phyloP scores from a whole-genome alignment of 352 stramenopile species.

The Phytophthora sojae region DNA sequence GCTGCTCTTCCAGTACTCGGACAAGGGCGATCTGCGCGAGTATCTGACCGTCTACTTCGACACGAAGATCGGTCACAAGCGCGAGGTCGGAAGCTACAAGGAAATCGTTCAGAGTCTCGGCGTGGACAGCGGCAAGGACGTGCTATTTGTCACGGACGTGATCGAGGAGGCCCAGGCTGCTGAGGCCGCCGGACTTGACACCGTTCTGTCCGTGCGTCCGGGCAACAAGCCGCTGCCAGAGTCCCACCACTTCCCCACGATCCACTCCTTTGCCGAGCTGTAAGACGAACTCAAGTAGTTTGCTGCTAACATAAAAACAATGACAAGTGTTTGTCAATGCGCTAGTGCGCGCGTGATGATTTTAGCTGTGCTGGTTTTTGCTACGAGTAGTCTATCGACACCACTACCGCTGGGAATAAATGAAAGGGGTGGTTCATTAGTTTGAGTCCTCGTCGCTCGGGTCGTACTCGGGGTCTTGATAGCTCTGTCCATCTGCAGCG shows the following conservation, averaged over 20 bases:
- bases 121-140: constrained; percentile 76
- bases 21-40: constrained; percentile 80
- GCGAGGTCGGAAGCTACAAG: constrained; percentile 70
- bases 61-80: constrained; percentile 85
- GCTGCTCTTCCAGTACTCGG: constrained; percentile 88
- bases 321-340: constrained; percentile 3
- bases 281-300: constrained; percentile 25
- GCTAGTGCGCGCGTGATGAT: constrained; percentile 6
- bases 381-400: constrained; percentile 12
- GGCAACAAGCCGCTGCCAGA: constrained; percentile 83
- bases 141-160: constrained; percentile 92
- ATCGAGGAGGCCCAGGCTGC: constrained; percentile 88
- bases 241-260: constrained; percentile 58
- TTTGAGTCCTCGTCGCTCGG: constrained; percentile 84
- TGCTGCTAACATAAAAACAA: background rate
- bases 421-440: constrained; percentile 33
- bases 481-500: constrained; percentile 46
- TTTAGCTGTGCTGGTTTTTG: constrained; percentile 7
- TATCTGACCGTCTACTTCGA: constrained; percentile 89
- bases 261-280: constrained; percentile 73
- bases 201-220: constrained; percentile 84
- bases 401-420: constrained; percentile 19
- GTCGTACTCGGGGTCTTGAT: constrained; percentile 82
- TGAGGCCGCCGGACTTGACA: constrained; percentile 65
- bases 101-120: constrained; percentile 88